Evolutionary conservation across 768 basidiomycete species (phyloP), one percentile per base, ranked within the genome.

Genomic region (Leccinellum rugosiceps): DNA sequence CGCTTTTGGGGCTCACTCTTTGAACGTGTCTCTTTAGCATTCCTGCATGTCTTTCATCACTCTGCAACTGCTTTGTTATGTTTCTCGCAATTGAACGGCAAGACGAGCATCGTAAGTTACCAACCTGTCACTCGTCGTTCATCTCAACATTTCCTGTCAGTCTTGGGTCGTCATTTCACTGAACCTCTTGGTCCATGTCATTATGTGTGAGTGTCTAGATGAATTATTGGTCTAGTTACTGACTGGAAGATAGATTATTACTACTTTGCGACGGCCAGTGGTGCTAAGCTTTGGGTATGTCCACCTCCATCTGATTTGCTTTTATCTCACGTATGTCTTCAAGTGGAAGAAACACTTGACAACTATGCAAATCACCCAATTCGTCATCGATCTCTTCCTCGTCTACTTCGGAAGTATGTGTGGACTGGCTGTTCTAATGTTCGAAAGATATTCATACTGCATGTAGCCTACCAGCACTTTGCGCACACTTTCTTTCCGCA

Each of bases 321-420:
- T 44, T 38, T 45, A 9, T 54, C 57, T 61, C 51, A 65, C 34
- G 2, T 6, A 25, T 15, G 13, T 41, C 9, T 21, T 49, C 23
- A 66, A 95, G 96, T 99, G 97, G 97, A 99, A 99, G 80, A 94
- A 94, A 75, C 94, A 99, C 75, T 75, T 98, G 60, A 99, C 97
- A 41, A 85, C 83, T 25, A 89, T 99, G 88, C 97, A 99, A 77
- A 99, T 99, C 66, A 81, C 81, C 23, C 97, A 99, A 76, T 99
- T 98, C 72, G 74, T 98, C 61, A 86, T 98, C 68, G 96, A 99
- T 75, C 76, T 99, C 19, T 82, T 82, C 72, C 76, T 90, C 56
- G 92, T 95, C 60, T 98, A 97, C 80, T 97, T 95, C 64, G 97
- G 92, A 69, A 94, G 95, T 92, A 69, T 65, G 94, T 87, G 8